A percentile compares a stretch with the other conserved stretches of the same genome.
Conservation (phyloP, 106 monocot species). For the Dendrobium chrysotoxum region DNA sequence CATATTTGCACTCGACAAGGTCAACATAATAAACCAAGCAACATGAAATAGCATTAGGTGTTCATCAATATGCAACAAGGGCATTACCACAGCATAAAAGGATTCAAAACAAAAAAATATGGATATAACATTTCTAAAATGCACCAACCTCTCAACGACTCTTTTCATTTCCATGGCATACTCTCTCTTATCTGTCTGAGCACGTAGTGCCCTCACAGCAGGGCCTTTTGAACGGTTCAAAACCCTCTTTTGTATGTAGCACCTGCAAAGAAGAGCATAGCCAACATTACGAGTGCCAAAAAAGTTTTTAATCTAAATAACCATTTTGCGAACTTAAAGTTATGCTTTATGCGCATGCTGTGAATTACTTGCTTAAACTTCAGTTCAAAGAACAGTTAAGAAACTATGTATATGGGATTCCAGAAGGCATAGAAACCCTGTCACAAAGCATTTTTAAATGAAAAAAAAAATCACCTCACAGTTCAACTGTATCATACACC, state of each 20-base stretch:
- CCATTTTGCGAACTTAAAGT: not conserved
- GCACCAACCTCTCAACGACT: conserved; percentile 72
- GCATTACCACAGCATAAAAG: not conserved
- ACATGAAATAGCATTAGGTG: not conserved
- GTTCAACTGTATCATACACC: not conserved
- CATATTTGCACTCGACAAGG: not conserved
- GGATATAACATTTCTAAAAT: not conserved
- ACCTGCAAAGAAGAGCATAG: conserved; percentile 33
- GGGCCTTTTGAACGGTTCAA: conserved; percentile 95
- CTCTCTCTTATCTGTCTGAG: conserved; percentile 99
- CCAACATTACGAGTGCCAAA: not conserved
- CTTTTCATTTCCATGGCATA: conserved; percentile 99
- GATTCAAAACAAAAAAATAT: not conserved
- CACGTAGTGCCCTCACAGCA: conserved; percentile 93
- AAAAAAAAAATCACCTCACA: not conserved
- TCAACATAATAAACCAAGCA: not conserved
- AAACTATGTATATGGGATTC: not conserved
- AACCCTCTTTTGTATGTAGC: conserved; percentile 92
- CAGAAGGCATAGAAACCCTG: not conserved
- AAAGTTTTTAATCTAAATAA: not conserved
- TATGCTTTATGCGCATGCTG: not conserved
- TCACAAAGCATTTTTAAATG: not conserved
- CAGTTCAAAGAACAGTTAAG: not conserved
- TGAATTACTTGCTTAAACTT: not conserved
- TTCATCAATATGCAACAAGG: not conserved